phyloP scores from a whole-genome alignment of 1,284 basidiomycete genomes.

The Ustilago esculenta region DNA sequence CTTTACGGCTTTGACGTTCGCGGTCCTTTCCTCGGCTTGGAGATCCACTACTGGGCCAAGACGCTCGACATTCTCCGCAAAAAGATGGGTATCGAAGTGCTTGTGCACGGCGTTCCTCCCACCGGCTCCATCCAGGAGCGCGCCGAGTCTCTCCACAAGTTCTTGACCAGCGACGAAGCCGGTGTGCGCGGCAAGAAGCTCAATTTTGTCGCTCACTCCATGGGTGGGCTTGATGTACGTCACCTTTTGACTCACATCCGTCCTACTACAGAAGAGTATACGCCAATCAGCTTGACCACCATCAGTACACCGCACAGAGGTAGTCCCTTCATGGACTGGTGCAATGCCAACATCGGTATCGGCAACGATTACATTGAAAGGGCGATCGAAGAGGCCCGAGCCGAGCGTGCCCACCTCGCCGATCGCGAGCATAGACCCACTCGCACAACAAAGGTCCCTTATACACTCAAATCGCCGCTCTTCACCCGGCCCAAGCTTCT shows the following conservation, averaged over 20 bases:
- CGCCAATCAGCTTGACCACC: slow-evolving; percentile 85
- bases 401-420: slow-evolving; percentile 25
- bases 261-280: slow-evolving; percentile 77
- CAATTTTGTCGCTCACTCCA: slow-evolving; percentile 95
- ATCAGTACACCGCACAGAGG: slow-evolving; percentile 94
- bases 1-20: slow-evolving; percentile 93
- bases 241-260: slow-evolving; percentile 87
- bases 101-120: slow-evolving; percentile 93
- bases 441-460: slow-evolving; percentile 45
- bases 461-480: slow-evolving; percentile 60
- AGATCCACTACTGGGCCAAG: slow-evolving; percentile 95
- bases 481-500: slow-evolving; percentile 53
- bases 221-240: slow-evolving; percentile 74
- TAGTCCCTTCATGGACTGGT: slow-evolving; percentile 99
- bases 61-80: slow-evolving; percentile 83
- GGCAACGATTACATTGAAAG: slow-evolving; percentile 63
- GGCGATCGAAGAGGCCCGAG: slow-evolving; percentile 51
- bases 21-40: slow-evolving; percentile 74
- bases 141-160: slow-evolving; percentile 79
- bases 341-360: slow-evolving; percentile 69
- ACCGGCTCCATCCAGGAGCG: slow-evolving; percentile 90
- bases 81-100: slow-evolving; percentile 87
- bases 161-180: slow-evolving; percentile 75
- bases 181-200: slow-evolving; percentile 74
- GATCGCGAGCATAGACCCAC: slow-evolving; percentile 22